phyloP scores from a whole-genome alignment of 768 basidiomycete species.

The Mycena latifolia region DNA sequence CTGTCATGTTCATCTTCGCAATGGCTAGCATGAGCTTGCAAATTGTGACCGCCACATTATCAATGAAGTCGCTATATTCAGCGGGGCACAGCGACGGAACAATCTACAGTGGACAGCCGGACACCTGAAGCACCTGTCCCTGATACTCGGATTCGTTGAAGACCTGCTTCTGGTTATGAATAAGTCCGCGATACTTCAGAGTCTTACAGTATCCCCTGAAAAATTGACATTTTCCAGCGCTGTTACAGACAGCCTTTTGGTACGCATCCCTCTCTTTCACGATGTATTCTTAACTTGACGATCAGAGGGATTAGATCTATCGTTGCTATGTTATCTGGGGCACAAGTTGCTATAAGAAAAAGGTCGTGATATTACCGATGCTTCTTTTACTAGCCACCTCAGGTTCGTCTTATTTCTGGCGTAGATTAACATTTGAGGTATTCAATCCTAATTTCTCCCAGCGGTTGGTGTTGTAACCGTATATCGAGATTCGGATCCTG shows the following conservation, averaged over 20 bases:
- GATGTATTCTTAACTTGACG: too few species aligned
- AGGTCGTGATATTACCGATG: neutral
- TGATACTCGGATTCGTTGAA: conserved; percentile 2
- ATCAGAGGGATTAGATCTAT: neutral
- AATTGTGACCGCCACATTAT: conserved; percentile 2
- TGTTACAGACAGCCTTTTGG: neutral
- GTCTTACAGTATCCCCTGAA: neutral
- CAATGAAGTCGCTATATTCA: neutral
- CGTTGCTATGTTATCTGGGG: conserved; percentile 16
- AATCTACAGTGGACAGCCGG: neutral
- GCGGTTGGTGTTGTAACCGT: neutral
- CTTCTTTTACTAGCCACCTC: neutral
- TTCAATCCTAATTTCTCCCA: neutral
- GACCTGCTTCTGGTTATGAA: conserved; percentile 9
- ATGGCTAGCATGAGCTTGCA: conserved; percentile 1
- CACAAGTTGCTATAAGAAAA: neutral
- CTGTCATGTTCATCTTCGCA: neutral
- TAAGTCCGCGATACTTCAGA: neutral
- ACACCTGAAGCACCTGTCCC: neutral
- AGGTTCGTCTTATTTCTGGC: neutral
- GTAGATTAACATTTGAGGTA: neutral
- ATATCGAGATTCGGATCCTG: neutral
- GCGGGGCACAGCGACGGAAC: neutral
- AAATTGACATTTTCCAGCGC: neutral
- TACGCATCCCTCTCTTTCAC: neutral